These are phyloP conservation scores for Trichosporon ovoides DNA, from an alignment of 1,284 basidiomycete species.

Conservation along the genomic window DNA sequence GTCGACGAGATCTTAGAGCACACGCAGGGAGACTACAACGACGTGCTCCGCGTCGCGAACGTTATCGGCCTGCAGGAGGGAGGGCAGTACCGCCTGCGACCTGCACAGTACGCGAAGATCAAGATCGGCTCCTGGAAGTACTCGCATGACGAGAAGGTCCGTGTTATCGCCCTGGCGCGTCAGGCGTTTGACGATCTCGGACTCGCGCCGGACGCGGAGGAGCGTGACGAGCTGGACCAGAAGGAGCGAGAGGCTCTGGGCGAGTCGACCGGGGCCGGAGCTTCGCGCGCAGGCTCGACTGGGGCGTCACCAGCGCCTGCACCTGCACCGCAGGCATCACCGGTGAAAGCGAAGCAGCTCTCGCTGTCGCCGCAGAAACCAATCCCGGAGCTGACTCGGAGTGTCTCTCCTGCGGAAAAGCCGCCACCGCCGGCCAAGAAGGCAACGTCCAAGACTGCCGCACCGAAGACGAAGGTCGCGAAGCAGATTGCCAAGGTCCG, in stretches of 20 bases:
- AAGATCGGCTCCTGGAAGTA: slow-evolving; percentile 40
- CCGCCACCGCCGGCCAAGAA: slow-evolving; percentile 6
- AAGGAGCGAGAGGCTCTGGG: slow-evolving; percentile 32
- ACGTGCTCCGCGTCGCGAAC: slow-evolving; percentile 41
- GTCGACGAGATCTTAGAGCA: slow-evolving; percentile 28
- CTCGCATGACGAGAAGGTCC: slow-evolving; percentile 34
- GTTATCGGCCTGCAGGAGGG: slow-evolving; percentile 24
- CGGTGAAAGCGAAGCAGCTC: not conserved
- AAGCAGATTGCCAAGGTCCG: slow-evolving; percentile 32
- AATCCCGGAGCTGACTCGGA: not conserved
- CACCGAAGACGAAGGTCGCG: slow-evolving; percentile 23
- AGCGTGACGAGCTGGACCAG: slow-evolving; percentile 33
- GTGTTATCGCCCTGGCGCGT: slow-evolving; percentile 31
- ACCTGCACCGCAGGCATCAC: not conserved
- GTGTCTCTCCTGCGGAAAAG: slow-evolving; percentile 11
- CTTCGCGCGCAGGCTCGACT: not conserved
- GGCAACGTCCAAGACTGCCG: slow-evolving; percentile 6
- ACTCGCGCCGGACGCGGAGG: slow-evolving; percentile 32
- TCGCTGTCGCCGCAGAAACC: not conserved
- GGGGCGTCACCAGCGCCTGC: not conserved
- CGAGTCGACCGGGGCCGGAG: not conserved
- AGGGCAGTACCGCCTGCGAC: slow-evolving; percentile 27
- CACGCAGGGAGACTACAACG: slow-evolving; percentile 32
- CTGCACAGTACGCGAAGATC: slow-evolving; percentile 43
- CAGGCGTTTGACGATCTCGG: slow-evolving; percentile 43